Evolutionary conservation across 768 basidiomycete genomes (phyloP).

Genomic region (Russula sp.): DNA sequence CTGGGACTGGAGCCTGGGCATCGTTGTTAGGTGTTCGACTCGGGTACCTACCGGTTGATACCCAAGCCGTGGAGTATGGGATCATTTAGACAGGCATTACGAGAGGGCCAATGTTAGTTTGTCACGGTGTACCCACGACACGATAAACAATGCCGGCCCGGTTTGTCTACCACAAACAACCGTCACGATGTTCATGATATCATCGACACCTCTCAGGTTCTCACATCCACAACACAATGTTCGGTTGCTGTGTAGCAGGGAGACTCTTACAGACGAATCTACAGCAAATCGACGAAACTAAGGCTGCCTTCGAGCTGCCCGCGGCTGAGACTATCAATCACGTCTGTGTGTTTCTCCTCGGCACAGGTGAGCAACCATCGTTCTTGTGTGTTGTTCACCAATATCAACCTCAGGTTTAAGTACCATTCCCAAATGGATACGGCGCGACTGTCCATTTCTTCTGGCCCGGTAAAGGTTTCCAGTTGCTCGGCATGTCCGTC

Average conservation of each 20-base stretch:
- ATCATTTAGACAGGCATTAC: too few relatives aligned
- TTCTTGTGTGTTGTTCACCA: not conserved
- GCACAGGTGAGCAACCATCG: constrained; percentile 47
- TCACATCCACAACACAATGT: constrained; percentile 42
- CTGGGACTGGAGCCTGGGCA: constrained; percentile 18
- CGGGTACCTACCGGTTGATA: not conserved
- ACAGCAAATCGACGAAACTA: constrained; percentile 78
- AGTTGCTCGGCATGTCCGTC: constrained; percentile 77
- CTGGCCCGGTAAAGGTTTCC: constrained; percentile 86
- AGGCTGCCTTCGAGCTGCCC: constrained; percentile 73
- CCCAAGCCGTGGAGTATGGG: not conserved
- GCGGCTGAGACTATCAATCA: constrained; percentile 77
- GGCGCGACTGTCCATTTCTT: constrained; percentile 82
- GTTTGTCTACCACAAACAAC: not conserved
- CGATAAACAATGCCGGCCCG: not conserved
- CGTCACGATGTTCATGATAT: not conserved
- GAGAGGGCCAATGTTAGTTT: too few relatives aligned
- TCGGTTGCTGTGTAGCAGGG: constrained; percentile 77
- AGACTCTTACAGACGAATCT: constrained; percentile 77
- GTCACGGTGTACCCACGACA: too few relatives aligned
- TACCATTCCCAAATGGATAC: constrained; percentile 80
- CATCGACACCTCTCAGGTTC: not conserved
- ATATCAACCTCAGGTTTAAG: constrained; percentile 36
- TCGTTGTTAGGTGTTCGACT: not conserved
- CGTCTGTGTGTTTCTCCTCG: constrained; percentile 78